Conservation (phyloP, 1,139 yeast genomes). For the Geotrichum carabidarum region DNA sequence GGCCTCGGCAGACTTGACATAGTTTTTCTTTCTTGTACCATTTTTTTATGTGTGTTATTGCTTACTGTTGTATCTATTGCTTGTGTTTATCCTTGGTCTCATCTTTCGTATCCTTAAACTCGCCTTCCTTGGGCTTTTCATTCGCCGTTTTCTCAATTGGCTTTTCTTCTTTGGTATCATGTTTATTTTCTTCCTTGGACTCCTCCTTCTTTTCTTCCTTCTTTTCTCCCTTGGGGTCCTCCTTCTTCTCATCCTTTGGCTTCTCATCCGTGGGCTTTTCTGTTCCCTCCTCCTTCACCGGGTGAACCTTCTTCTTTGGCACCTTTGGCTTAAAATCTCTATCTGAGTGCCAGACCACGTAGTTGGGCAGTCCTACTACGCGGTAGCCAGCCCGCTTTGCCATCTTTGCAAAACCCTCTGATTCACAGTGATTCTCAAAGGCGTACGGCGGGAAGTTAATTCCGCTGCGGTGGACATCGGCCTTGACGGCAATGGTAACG, state of each 20-base stretch:
- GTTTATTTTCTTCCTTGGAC: background rate
- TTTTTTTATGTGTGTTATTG: too few relatives aligned
- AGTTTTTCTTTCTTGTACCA: too few relatives aligned
- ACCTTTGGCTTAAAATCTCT: slow-evolving; percentile 24
- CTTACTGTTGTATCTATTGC: too few relatives aligned
- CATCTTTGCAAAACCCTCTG: slow-evolving; percentile 86
- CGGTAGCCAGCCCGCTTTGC: slow-evolving; percentile 71
- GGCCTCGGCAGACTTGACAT: too few relatives aligned
- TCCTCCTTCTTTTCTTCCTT: background rate
- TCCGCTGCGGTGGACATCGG: slow-evolving; percentile 72
- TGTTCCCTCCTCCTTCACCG: too few relatives aligned
- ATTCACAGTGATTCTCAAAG: slow-evolving; percentile 84
- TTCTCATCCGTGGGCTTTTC: too few relatives aligned
- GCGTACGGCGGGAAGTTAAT: slow-evolving; percentile 87
- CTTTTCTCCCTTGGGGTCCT: background rate
- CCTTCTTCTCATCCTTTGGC: too few relatives aligned
- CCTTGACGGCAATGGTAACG: slow-evolving; percentile 77
- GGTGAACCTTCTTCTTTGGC: background rate
- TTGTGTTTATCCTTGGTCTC: background rate
- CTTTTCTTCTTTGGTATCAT: background rate
- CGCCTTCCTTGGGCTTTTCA: too few relatives aligned
- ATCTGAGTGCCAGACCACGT: slow-evolving; percentile 63
- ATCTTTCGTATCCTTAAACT: background rate
- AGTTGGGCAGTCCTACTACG: slow-evolving; percentile 86
- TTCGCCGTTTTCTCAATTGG: background rate